These are phyloP conservation scores for Eimeria sp. DNA, from an alignment of 169 alveolate species.

Conservation along the genomic window DNA sequence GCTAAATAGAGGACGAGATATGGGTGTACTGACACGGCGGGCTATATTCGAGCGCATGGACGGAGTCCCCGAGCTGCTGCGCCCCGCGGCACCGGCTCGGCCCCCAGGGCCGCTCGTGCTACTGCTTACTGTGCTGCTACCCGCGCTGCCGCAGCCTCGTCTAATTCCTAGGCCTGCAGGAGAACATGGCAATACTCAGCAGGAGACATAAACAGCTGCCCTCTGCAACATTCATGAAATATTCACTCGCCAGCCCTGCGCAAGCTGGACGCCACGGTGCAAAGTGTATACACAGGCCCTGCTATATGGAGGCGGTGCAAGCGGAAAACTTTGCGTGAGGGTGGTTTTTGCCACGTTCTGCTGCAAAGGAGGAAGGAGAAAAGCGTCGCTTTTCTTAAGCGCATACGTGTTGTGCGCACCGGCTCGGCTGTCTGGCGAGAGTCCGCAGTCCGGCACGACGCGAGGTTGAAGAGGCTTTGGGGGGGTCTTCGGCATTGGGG, in stretches of 20 bases:
- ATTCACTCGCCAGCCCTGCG: neutral
- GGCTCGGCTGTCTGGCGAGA: slow-evolving; percentile 40
- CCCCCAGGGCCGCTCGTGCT: slow-evolving; percentile 71
- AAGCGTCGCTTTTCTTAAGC: too few relatives aligned
- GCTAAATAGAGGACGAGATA: slow-evolving; percentile 43
- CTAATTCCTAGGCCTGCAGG: slow-evolving; percentile 35
- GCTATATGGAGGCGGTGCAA: neutral
- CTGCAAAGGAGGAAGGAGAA: neutral
- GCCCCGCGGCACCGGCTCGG: slow-evolving; percentile 42
- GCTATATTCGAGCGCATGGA: slow-evolving; percentile 13
- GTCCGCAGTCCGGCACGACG: slow-evolving; percentile 31
- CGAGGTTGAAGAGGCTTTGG: slow-evolving; percentile 48
- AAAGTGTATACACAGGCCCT: neutral
- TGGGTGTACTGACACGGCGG: slow-evolving; percentile 55
- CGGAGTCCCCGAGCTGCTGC: slow-evolving; percentile 61
- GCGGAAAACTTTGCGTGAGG: neutral
- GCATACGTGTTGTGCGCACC: slow-evolving; percentile 7
- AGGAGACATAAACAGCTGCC: neutral
- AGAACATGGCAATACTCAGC: neutral
- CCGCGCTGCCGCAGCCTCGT: slow-evolving; percentile 70
- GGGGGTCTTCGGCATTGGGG: slow-evolving; percentile 51
- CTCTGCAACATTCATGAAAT: neutral
- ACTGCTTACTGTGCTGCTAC: slow-evolving; percentile 76
- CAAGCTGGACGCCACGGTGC: neutral
- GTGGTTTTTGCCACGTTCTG: neutral